A percentile compares a stretch with the other conserved stretches of the same genome.
Conservation (phyloP, 345 rosid genomes). For the Gynandropsis gynandra region DNA sequence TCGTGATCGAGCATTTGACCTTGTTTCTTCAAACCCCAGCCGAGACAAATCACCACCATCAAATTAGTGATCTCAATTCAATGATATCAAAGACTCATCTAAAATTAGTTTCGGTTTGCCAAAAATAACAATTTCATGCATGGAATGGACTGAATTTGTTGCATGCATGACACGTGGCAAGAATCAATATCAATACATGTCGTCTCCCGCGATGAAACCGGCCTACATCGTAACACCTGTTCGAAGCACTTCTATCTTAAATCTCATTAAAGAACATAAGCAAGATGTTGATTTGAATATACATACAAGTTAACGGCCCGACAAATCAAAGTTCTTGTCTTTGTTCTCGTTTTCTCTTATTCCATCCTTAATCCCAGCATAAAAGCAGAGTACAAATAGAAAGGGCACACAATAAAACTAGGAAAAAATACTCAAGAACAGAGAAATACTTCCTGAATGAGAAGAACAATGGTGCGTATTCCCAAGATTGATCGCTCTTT, state of each 20-base stretch:
- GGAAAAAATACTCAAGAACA: background rate
- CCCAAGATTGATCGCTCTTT: constrained; percentile 15
- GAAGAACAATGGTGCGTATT: constrained; percentile 8
- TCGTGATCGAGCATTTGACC: too few relatives aligned
- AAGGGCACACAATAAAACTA: background rate
- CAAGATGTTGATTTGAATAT: constrained; percentile 8
- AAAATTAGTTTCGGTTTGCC: too few relatives aligned
- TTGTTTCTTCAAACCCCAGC: too few relatives aligned
- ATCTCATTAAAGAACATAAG: constrained; percentile 12
- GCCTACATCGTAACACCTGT: constrained; percentile 21
- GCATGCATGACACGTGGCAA: constrained; percentile 24
- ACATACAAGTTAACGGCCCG: background rate
- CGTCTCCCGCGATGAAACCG: constrained; percentile 7
- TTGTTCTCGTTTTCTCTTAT: background rate
- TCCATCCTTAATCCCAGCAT: background rate
- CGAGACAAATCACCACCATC: too few relatives aligned
- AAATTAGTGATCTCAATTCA: too few relatives aligned
- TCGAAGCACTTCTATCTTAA: constrained; percentile 6
- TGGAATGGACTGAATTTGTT: too few relatives aligned
- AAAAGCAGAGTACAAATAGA: too few relatives aligned
- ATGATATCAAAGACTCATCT: too few relatives aligned
- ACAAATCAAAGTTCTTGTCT: constrained; percentile 9
- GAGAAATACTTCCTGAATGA: too few relatives aligned
- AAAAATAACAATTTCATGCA: too few relatives aligned
- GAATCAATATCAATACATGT: constrained; percentile 13